These are phyloP conservation scores for Psilocybe sp. DNA, from an alignment of 768 basidiomycete species.

Conservation along the genomic window DNA sequence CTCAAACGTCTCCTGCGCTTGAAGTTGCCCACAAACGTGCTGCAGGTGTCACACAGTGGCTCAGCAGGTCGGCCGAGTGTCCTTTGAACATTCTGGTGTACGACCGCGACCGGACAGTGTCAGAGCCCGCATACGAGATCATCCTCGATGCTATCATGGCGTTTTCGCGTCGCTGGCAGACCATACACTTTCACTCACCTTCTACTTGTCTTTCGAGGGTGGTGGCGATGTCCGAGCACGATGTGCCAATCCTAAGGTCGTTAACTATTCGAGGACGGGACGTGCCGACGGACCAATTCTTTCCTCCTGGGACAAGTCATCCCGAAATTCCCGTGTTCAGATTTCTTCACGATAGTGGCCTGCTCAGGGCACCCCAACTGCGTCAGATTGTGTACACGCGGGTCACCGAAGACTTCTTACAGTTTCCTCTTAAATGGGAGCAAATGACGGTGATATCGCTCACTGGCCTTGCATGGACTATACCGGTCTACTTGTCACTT, in stretches of 20 bases:
- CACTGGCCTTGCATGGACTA: neutral
- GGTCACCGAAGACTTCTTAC: slow-evolving; percentile 1
- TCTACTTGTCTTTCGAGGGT: neutral
- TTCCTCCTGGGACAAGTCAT: neutral
- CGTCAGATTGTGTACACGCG: neutral
- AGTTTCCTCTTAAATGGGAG: neutral
- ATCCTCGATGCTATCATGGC: neutral
- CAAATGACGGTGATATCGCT: neutral
- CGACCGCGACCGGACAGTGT: neutral
- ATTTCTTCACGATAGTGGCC: neutral
- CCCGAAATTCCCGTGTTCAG: neutral
- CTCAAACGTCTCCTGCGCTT: neutral
- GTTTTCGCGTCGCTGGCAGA: neutral
- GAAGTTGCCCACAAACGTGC: neutral
- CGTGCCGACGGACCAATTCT: neutral
- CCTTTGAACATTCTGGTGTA: neutral
- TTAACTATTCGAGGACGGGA: neutral
- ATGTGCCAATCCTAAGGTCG: neutral
- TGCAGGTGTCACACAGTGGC: neutral
- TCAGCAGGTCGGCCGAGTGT: neutral
- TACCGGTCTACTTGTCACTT: neutral
- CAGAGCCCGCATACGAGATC: neutral
- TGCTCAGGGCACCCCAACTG: neutral
- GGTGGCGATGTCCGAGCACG: neutral
- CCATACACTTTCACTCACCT: neutral